phyloP scores from a whole-genome alignment of 129 eudicot species.

The Helianthus tuberosus region DNA sequence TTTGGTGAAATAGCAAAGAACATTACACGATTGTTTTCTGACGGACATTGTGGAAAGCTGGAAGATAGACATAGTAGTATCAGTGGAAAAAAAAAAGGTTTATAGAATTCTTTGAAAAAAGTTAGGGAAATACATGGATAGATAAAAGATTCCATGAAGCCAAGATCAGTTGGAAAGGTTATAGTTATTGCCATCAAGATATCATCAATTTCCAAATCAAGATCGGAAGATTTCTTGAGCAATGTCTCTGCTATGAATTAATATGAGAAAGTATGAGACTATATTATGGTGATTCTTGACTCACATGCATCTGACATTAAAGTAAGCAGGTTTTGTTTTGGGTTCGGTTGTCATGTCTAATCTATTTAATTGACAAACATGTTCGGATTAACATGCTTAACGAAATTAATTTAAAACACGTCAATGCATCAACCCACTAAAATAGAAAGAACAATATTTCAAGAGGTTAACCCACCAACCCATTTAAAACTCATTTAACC shows the following conservation, averaged over 20 bases:
- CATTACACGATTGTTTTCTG: not conserved
- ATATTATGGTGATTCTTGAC: too few species aligned
- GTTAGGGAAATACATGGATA: constrained; percentile 23
- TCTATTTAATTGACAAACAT: too few species aligned
- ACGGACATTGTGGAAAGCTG: not conserved
- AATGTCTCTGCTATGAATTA: not conserved
- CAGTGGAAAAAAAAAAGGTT: not conserved
- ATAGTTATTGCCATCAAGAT: not conserved
- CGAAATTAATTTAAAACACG: too few species aligned
- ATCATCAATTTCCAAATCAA: not conserved
- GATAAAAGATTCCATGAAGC: not conserved
- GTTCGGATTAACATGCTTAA: too few species aligned
- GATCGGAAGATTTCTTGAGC: not conserved
- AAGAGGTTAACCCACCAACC: too few species aligned
- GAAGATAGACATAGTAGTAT: not conserved
- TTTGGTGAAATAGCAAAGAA: not conserved
- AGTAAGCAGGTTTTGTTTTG: too few species aligned
- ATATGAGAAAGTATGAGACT: too few species aligned
- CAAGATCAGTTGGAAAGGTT: constrained; percentile 19
- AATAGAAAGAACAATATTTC: too few species aligned
- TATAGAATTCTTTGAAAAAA: not conserved
- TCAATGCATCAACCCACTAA: too few species aligned
- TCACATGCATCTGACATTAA: too few species aligned
- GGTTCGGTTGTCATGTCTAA: too few species aligned
- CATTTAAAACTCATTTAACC: too few species aligned